Percentiles rank a stretch among this genome's conserved stretches.
phyloP scores from a whole-genome alignment of 2,329 filamentous ascomycete species.

The Cladosporium sp. region DNA sequence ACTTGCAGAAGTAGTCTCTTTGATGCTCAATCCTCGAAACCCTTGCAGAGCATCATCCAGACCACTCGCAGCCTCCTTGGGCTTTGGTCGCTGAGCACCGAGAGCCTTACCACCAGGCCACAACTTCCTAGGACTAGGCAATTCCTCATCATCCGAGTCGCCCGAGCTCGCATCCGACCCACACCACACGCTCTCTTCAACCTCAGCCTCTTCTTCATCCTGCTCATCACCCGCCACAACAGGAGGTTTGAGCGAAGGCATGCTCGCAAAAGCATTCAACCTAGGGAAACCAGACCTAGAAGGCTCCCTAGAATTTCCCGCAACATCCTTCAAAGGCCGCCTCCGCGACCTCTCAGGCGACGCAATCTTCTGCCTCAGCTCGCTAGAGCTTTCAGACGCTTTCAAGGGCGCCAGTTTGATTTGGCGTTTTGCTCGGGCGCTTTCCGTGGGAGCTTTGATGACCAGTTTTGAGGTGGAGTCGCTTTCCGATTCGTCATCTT shows the following conservation, averaged over 20 bases:
- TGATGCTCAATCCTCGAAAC: conserved; percentile 8
- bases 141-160: conserved; percentile 23
- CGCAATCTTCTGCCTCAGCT: conserved; percentile 10
- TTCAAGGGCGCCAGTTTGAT: conserved; percentile 19
- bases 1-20: not conserved
- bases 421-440: conserved; percentile 9
- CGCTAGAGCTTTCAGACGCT: conserved; percentile 10
- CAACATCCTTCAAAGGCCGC: conserved; percentile 4
- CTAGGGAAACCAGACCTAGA: not conserved
- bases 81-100: not conserved
- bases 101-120: conserved; percentile 5
- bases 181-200: conserved; percentile 33
- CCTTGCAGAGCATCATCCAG: conserved; percentile 5
- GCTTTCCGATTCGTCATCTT: not conserved
- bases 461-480: not conserved
- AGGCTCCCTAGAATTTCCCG: conserved; percentile 1
- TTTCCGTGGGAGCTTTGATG: not conserved
- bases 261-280: conserved; percentile 1
- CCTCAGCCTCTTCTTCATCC: conserved; percentile 23
- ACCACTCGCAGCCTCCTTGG: not conserved
- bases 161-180: conserved; percentile 22
- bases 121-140: conserved; percentile 26
- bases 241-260: conserved; percentile 5
- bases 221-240: conserved; percentile 6
- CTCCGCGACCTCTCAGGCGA: conserved; percentile 12